A percentile compares a stretch with the other conserved stretches of the same genome.
These are phyloP conservation scores for Dendrobium catenatum DNA, from an alignment of 106 monocot genomes.

Conservation along the genomic window DNA sequence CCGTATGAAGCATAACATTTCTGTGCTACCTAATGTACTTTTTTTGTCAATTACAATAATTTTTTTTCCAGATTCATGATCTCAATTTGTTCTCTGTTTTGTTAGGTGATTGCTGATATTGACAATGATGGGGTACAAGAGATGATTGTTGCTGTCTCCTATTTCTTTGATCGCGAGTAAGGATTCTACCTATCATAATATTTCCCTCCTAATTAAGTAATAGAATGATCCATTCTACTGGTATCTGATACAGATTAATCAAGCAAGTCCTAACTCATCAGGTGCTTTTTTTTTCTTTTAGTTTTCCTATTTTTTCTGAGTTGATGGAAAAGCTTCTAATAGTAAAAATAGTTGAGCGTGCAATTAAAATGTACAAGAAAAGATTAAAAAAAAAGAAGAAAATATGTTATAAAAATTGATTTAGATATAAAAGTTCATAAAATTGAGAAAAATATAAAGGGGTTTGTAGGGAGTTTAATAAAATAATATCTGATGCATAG, in stretches of 20 bases:
- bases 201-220: not conserved
- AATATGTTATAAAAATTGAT: no score
- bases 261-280: no score
- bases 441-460: no score
- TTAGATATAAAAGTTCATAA: no score
- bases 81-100: conserved; percentile 1
- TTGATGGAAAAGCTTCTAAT: no score
- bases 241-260: not conserved
- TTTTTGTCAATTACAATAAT: not conserved
- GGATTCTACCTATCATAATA: conserved; percentile 4
- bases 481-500: no score
- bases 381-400: no score
- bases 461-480: no score
- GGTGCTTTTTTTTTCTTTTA: no score
- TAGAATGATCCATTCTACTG: not conserved
- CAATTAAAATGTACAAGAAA: no score
- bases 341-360: no score
- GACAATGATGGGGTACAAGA: conserved; percentile 90
- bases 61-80: conserved; percentile 5
- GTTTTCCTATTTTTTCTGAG: no score
- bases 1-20: conserved; percentile 47
- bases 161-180: conserved; percentile 98
- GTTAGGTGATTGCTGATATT: conserved; percentile 96
- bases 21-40: not conserved
- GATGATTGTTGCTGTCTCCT: conserved; percentile 94